Conservation (phyloP, 257 asterid species). For the Jacaranda copaia region DNA sequence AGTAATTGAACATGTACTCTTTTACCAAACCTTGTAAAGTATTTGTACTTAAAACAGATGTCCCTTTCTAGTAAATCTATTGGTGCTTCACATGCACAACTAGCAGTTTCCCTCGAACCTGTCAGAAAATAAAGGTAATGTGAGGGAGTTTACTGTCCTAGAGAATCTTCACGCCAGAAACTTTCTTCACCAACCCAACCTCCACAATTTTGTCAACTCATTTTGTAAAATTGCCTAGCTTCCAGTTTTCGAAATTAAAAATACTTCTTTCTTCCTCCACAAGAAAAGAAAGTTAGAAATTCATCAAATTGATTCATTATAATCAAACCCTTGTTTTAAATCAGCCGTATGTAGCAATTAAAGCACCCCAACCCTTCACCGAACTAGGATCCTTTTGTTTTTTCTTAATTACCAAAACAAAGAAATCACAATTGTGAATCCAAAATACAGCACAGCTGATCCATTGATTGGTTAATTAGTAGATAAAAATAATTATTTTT, state of each 20-base stretch:
- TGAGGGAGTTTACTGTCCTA: neutral
- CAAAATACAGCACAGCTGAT: neutral
- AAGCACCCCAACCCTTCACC: neutral
- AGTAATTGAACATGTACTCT: conserved; percentile 34
- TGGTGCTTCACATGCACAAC: conserved; percentile 32
- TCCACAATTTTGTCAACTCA: neutral
- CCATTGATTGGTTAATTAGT: neutral
- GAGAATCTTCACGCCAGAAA: conserved; percentile 19
- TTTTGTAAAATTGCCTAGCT: neutral
- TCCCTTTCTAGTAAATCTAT: conserved; percentile 16
- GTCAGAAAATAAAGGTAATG: neutral
- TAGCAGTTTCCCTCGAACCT: neutral
- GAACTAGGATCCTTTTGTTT: neutral
- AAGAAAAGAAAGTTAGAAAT: too few species aligned
- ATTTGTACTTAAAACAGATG: neutral
- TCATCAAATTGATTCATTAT: too few species aligned
- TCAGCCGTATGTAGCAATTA: too few species aligned
- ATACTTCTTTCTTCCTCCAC: too few species aligned
- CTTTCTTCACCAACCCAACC: conserved; percentile 27
- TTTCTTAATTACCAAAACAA: neutral
- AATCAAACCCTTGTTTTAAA: too few species aligned
- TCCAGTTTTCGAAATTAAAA: neutral
- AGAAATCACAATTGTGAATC: neutral
- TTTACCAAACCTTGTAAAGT: conserved; percentile 24
- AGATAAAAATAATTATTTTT: too few species aligned